Evolutionary conservation across 2,329 filamentous ascomycete species (phyloP), one percentile per base, ranked within the genome.

Genomic region (Cladophialophora immunda): DNA sequence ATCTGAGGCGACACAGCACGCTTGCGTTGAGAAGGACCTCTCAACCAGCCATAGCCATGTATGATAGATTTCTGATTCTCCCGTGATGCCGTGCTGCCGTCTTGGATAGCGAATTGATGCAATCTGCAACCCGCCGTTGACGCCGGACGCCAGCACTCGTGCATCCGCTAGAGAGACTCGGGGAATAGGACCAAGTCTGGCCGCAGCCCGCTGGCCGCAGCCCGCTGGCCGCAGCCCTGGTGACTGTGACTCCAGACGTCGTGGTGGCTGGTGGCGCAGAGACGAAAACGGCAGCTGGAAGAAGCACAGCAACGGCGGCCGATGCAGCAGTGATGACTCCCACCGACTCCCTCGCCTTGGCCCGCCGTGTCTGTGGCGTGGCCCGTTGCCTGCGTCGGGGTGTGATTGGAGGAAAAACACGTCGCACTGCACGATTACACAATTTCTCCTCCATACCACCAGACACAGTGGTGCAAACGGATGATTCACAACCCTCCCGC

Each of bases 291-390:
- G 58, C 25, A 55, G 47, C 27, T 60, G 47, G 63, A 60, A 61
- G 62, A 17, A 38, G n/a, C n/a, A n/a, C n/a, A n/a, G n/a, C n/a
- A n/a, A n/a, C n/a, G n/a, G n/a, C n/a, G n/a, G n/a, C n/a, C n/a
- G n/a, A n/a, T n/a, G n/a, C n/a, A n/a, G n/a, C n/a, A 29, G 4
- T 45, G 38, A 64, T 64, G 61, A 64, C 53, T 64, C 53, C 57
- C n/a, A n/a, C n/a, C n/a, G n/a, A n/a, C n/a, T 50, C 17, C 50
- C 7, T 25, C 47, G 47, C 30, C 30, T 32, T 32, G 30, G 30
- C 30, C 30, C 30, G 30, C 36, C 15, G 36, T 38, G 36, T 13
- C 38, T n/a, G 38, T 41, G 38, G 38, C 38, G 38, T n/a, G n/a
- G n/a, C n/a, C n/a, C n/a, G n/a, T n/a, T n/a, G n/a, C n/a, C n/a